These are phyloP conservation scores for Myriosclerotinia curreyana DNA, from an alignment of 2,329 filamentous ascomycete genomes.

Conservation along the genomic window DNA sequence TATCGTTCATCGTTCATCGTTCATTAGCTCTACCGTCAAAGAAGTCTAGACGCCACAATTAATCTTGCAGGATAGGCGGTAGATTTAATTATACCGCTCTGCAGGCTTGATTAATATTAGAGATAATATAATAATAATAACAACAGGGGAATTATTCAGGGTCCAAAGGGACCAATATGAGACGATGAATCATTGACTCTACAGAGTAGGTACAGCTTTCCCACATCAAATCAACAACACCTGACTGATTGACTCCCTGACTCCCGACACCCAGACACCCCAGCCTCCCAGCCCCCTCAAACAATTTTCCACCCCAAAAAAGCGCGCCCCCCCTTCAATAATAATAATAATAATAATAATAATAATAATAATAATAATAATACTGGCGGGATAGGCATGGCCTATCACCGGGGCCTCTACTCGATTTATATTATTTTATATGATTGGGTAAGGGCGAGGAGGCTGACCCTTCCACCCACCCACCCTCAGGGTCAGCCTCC, in stretches of 20 bases:
- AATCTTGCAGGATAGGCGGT: not conserved
- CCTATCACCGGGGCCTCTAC: too few relatives aligned
- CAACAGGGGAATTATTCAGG: not conserved
- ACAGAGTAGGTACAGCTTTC: not conserved
- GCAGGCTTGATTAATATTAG: not conserved
- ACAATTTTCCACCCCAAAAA: slow-evolving; percentile 13
- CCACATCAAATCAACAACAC: not conserved
- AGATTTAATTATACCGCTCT: not conserved
- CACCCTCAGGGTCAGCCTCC: too few relatives aligned
- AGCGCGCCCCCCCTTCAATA: slow-evolving; percentile 26
- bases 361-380: too few relatives aligned
- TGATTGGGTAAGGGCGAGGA: too few relatives aligned
- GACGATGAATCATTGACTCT: not conserved
- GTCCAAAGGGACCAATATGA: not conserved
- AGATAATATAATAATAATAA: not conserved
- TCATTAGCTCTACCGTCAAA: slow-evolving; percentile 1
- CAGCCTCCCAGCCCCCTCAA: slow-evolving; percentile 20
- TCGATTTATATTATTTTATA: too few relatives aligned
- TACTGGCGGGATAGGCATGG: too few relatives aligned
- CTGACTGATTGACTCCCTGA: too few relatives aligned
- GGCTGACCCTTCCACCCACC: too few relatives aligned
- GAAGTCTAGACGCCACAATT: not conserved
- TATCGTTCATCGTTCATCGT: not conserved
- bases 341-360: too few relatives aligned
- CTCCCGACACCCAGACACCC: too few relatives aligned